Evolutionary conservation across 345 rosid species (phyloP).

Genomic region (Boechera stricta): DNA sequence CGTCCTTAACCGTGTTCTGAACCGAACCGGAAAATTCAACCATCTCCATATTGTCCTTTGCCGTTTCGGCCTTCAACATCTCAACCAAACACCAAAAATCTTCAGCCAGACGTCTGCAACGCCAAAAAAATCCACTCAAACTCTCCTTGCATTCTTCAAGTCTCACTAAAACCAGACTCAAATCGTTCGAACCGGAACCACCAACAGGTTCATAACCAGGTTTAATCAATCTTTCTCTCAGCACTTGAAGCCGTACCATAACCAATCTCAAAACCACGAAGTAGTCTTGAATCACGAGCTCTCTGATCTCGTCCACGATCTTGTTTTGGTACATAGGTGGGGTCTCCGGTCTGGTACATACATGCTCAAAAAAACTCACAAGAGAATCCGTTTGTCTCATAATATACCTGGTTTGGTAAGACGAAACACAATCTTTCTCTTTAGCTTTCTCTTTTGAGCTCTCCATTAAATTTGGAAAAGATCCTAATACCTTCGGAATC

Average conservation of each 20-base stretch:
- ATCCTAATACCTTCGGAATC: conserved; percentile 62
- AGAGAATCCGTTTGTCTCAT: conserved; percentile 61
- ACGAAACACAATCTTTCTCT: conserved; percentile 55
- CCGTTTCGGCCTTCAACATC: conserved; percentile 47
- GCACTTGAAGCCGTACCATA: conserved; percentile 57
- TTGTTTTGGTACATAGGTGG: conserved; percentile 45
- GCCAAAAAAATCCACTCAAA: conserved; percentile 40
- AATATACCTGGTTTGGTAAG: conserved; percentile 54
- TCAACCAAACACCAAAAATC: conserved; percentile 56
- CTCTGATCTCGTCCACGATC: conserved; percentile 54
- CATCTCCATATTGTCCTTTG: not conserved
- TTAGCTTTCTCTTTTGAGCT: conserved; percentile 52
- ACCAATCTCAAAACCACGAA: conserved; percentile 54
- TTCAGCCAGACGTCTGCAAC: conserved; percentile 52
- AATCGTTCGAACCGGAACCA: conserved; percentile 56
- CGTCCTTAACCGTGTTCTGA: conserved; percentile 13
- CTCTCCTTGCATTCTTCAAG: conserved; percentile 57
- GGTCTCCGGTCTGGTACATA: conserved; percentile 57
- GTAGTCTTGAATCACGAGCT: conserved; percentile 64
- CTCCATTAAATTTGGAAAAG: conserved; percentile 54
- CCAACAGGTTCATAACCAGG: conserved; percentile 52
- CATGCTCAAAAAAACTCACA: conserved; percentile 59
- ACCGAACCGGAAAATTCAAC: not conserved
- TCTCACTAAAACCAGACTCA: conserved; percentile 56
- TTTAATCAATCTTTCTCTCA: conserved; percentile 56